Evolutionary conservation across 2,329 filamentous ascomycete species (phyloP), one percentile per base, ranked within the genome.

Genomic region (Samsoniella hepiali): DNA sequence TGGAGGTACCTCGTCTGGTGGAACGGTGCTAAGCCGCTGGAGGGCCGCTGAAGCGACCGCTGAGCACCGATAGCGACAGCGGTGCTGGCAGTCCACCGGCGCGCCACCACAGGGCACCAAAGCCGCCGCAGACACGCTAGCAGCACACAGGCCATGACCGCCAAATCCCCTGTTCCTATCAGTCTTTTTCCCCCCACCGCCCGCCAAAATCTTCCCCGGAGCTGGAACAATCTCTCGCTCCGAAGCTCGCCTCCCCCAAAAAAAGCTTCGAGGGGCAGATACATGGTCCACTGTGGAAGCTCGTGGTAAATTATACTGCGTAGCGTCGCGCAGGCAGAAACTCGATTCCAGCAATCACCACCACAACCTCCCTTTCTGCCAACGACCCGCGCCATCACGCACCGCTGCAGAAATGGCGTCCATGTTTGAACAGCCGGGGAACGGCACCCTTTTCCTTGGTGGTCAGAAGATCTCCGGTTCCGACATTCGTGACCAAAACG

Each of bases 401-500:
- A 49, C 34, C 44, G 31, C 55, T 60, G 62, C 58, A 63, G 58
- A 69, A 70, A 99, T 99, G 95, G 89, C 92, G 77, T 91, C 91
- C 75, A 93, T 99, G 79, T 99, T 98, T 75, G 93, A 97, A 81
- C 91, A 95, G 81, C 90, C 93, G 74, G 87, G 93, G 75, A 96
- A 96, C 75, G 95, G 96, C 77, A 97, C 93, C 73, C 85, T 99
- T 72, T 99, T 99, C 82, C 86, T 99, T 67, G 95, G 95, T 71
- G 95, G 95, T 76, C 88, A 92, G 80, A 99, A 99, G 87, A 96
- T 98, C 78, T 97, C 91, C 71, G 95, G 95, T 70, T 84, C 91
- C 72, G 95, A 99, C 80, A 96, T 99, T 77, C 87, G 95, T 76
- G 95, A 99, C 76, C 93, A 98, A 80, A 98, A 97, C 83, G 90